Base-by-base conservation (phyloP, 2,329 filamentous ascomycete genomes). In the Domatiomyces catenatus region DNA sequence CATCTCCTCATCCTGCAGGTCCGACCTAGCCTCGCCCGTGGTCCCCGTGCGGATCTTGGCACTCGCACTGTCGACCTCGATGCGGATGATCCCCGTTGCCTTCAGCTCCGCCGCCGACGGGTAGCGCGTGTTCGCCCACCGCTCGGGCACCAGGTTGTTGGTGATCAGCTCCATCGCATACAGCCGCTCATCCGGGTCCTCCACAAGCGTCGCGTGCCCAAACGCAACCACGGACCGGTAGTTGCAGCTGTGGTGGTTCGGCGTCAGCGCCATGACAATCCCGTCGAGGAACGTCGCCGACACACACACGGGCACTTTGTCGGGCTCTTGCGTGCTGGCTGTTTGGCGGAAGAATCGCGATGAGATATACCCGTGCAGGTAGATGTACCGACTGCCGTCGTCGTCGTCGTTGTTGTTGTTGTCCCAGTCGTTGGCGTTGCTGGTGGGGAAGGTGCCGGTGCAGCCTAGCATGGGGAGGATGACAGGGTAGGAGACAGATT, bases 401-500 rank as follows among this genome's bases (percentile, higher is more conserved):
- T 39, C 32, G 15, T 39, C 32, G 52, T 87, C 81, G 7, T 87
- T 71, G 0, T 81, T 78, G 55, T 86, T 80, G 48, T 75, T 72
- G 17, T 75, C 65, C 47, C 73, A 72, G 8, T 78, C 73, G 50
- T 75, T 80, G 5, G 5, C 81, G 81, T 52, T n/a, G n/a, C n/a
- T n/a, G n/a, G 70, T 67, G 8, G 71, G 71, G 62, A 81, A 90
- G 24, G 80, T 84, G 10, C 80, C 84, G 73, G 90, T 83, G 59
- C 85, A 80, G 48, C 85, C 85, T 60, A 93, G 84, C 85, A 93
- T 90, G 53, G 87, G 87, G 2, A 94, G 74, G 49, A 82, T 81
- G 48, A 79, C 76, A 3, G 86, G 86, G 62, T 39, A 15, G 10
- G 32, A 39, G 10, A 12, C 2, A 10, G 15, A 15, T 15, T 39